Evolutionary conservation across 2,329 filamentous ascomycete genomes (phyloP).

Genomic region (Macroventuria anomochaeta): DNA sequence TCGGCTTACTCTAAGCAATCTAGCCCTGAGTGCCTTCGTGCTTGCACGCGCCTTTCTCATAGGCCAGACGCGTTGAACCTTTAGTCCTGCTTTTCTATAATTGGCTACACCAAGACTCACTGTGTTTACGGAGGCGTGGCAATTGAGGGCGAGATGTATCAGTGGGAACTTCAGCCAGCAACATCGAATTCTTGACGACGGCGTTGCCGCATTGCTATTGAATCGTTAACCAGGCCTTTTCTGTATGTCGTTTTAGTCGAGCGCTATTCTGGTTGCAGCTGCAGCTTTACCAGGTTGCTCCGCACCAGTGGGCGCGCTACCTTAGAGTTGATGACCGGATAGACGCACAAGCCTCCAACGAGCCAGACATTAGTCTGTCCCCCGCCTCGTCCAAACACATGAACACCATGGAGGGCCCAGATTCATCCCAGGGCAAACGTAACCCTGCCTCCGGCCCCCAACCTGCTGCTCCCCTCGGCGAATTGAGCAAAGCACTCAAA

Average conservation of each 20-base stretch:
- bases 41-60: constrained; percentile 17
- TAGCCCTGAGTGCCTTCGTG: constrained; percentile 23
- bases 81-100: constrained; percentile 3
- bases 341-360: constrained; percentile 17
- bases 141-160: constrained; percentile 1
- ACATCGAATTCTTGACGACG: not conserved
- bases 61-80: constrained; percentile 17
- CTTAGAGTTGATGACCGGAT: constrained; percentile 14
- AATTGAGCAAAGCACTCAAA: constrained; percentile 13
- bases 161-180: not conserved
- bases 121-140: constrained; percentile 3
- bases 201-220: not conserved
- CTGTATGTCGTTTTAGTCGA: not conserved
- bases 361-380: constrained; percentile 34
- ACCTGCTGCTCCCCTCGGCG: constrained; percentile 23
- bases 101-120: not conserved
- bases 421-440: constrained; percentile 25
- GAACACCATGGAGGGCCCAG: constrained; percentile 43
- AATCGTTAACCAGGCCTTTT: not conserved
- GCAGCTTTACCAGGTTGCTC: constrained; percentile 5
- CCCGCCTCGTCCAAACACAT: constrained; percentile 30
- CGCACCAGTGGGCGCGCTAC: constrained; percentile 11
- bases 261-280: constrained; percentile 11
- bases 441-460: constrained; percentile 21
- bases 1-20: constrained; percentile 17